phyloP scores from a whole-genome alignment of 371 early-diverging fungal species.

The Rhizomucor miehei region DNA sequence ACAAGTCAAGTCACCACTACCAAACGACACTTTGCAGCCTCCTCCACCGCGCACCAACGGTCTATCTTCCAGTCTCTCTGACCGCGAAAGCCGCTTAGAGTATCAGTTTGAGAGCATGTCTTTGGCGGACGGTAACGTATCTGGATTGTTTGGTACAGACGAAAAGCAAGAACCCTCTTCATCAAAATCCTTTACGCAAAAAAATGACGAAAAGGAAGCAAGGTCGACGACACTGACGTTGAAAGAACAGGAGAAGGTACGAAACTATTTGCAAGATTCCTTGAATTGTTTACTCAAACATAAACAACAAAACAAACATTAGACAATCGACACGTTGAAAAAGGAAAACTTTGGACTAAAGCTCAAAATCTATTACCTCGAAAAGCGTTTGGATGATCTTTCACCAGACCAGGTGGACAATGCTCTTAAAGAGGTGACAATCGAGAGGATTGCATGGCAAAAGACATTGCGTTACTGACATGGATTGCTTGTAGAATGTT shows the following conservation, averaged over 20 bases:
- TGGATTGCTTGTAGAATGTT: slow-evolving; percentile 38
- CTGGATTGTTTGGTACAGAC: background rate
- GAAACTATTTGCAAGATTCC: background rate
- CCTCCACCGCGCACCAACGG: background rate
- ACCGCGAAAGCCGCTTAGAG: slow-evolving; percentile 11
- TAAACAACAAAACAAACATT: background rate
- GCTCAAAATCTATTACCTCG: slow-evolving; percentile 63
- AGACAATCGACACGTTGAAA: slow-evolving; percentile 67
- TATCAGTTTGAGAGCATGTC: slow-evolving; percentile 10
- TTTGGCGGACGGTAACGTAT: slow-evolving; percentile 3
- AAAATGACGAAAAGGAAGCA: slow-evolving; percentile 10
- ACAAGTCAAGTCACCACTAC: background rate
- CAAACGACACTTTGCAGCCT: background rate
- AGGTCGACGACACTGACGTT: slow-evolving; percentile 43
- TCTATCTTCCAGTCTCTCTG: slow-evolving; percentile 5
- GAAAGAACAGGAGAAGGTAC: slow-evolving; percentile 66
- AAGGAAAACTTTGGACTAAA: slow-evolving; percentile 74
- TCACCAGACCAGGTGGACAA: slow-evolving; percentile 60
- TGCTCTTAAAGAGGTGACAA: slow-evolving; percentile 53
- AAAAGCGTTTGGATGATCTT: slow-evolving; percentile 54
- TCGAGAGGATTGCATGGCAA: background rate
- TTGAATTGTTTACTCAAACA: background rate
- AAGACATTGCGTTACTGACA: background rate
- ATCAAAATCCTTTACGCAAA: background rate
- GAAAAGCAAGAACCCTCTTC: background rate